phyloP scores from a whole-genome alignment of 2,329 filamentous ascomycete genomes.

The Fusarium sp. region DNA sequence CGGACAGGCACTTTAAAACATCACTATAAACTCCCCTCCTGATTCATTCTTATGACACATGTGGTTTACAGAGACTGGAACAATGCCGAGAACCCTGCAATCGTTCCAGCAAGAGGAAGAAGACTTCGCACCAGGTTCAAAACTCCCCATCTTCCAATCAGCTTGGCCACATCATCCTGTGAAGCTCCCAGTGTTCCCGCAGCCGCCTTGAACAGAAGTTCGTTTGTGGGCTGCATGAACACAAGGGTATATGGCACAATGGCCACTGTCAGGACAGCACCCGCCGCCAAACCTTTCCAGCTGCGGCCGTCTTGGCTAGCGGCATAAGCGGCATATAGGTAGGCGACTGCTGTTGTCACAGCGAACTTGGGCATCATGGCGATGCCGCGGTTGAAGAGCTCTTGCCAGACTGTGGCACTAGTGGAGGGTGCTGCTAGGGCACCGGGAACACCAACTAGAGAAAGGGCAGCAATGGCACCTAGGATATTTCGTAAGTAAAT shows the following conservation, averaged over 20 bases:
- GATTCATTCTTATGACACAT: background rate
- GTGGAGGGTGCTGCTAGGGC: conserved; percentile 50
- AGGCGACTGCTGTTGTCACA: conserved; percentile 52
- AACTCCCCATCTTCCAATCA: conserved; percentile 45
- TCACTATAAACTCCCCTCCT: background rate
- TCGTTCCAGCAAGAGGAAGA: conserved; percentile 52
- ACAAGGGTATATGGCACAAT: conserved; percentile 60
- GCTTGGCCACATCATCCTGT: conserved; percentile 42
- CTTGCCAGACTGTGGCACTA: conserved; percentile 56
- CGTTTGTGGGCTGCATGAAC: conserved; percentile 58
- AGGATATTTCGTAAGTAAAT: conserved; percentile 4
- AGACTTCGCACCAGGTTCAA: conserved; percentile 54
- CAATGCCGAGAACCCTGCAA: conserved; percentile 45
- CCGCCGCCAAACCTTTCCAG: conserved; percentile 56
- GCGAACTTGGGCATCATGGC: conserved; percentile 57
- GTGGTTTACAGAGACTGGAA: conserved; percentile 32
- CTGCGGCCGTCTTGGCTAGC: conserved; percentile 43
- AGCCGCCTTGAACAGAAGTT: conserved; percentile 50
- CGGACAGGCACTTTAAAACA: background rate
- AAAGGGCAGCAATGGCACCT: conserved; percentile 58
- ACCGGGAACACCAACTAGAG: conserved; percentile 55
- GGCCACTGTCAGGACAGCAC: conserved; percentile 53
- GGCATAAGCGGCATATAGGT: conserved; percentile 57
- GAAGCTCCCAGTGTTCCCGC: conserved; percentile 35
- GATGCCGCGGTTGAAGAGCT: conserved; percentile 56